phyloP scores from a whole-genome alignment of 2,329 filamentous ascomycete genomes.

The Curvularia sp. region DNA sequence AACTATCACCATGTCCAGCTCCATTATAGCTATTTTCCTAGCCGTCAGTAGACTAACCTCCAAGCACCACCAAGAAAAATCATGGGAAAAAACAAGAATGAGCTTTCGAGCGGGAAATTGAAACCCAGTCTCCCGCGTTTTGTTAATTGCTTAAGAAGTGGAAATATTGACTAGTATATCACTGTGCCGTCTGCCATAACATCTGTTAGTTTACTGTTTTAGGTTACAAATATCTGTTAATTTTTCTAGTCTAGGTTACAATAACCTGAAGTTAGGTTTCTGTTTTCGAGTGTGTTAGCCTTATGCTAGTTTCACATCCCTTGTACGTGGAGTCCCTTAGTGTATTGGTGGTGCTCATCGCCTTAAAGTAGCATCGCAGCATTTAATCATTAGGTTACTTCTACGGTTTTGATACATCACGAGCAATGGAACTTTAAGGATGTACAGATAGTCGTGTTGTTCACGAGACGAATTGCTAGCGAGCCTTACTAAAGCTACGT shows the following conservation, averaged over 20 bases:
- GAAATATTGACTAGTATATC: background rate
- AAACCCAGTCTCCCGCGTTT: background rate
- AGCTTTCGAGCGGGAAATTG: background rate
- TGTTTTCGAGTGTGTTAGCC: background rate
- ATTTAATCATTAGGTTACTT: background rate
- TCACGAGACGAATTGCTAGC: background rate
- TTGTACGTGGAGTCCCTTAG: too few species aligned
- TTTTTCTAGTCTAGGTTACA: background rate
- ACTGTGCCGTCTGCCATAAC: background rate
- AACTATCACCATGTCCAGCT: too few species aligned
- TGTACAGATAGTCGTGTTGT: background rate
- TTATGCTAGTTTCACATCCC: background rate
- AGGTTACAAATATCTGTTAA: background rate
- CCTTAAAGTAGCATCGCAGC: background rate
- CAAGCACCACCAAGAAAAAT: too few species aligned
- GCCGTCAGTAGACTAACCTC: too few species aligned
- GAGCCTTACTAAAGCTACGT: background rate
- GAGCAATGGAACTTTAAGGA: background rate
- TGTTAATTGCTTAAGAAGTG: background rate
- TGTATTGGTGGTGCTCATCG: background rate
- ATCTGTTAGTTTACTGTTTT: background rate
- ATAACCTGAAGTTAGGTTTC: background rate
- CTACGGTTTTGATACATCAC: background rate
- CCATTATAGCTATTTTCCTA: too few species aligned
- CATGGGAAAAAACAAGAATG: background rate